Evolutionary conservation across 1,139 yeast species (phyloP).

Genomic region (Kodamaea alishanica): DNA sequence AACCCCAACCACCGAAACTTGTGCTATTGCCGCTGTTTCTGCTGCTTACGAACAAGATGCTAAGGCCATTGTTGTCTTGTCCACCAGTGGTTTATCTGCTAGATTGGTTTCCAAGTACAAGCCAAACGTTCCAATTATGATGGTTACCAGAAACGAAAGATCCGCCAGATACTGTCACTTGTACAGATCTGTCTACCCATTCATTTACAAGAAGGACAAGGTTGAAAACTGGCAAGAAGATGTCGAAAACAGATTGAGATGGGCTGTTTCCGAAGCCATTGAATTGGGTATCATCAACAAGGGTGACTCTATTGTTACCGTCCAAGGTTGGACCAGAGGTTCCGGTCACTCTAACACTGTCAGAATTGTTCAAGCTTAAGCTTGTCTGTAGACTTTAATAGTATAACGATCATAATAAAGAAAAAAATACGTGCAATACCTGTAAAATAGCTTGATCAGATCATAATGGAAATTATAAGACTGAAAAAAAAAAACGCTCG

Average conservation of each 20-base stretch:
- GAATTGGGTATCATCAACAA: conserved; percentile 78
- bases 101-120: conserved; percentile 96
- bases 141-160: conserved; percentile 93
- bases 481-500: too few relatives aligned
- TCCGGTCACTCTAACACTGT: conserved; percentile 98
- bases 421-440: too few relatives aligned
- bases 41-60: conserved; percentile 96
- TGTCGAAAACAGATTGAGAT: conserved; percentile 90
- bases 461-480: too few relatives aligned
- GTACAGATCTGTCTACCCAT: conserved; percentile 98
- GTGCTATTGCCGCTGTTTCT: conserved; percentile 95
- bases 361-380: conserved; percentile 60
- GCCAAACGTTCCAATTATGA: conserved; percentile 95
- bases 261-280: conserved; percentile 90
- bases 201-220: conserved; percentile 66
- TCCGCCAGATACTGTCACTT: conserved; percentile 95
- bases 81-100: conserved; percentile 93
- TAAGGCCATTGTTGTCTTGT: conserved; percentile 92
- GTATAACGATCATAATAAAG: too few relatives aligned
- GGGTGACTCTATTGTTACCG: conserved; percentile 90
- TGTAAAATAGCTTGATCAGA: too few relatives aligned
- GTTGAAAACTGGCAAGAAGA: conserved; percentile 92
- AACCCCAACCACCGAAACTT: conserved; percentile 91
- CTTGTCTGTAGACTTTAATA: neutral
- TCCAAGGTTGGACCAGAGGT: conserved; percentile 99